Conservation (phyloP, 1,139 yeast species). For the Kodamaea derodonti region DNA sequence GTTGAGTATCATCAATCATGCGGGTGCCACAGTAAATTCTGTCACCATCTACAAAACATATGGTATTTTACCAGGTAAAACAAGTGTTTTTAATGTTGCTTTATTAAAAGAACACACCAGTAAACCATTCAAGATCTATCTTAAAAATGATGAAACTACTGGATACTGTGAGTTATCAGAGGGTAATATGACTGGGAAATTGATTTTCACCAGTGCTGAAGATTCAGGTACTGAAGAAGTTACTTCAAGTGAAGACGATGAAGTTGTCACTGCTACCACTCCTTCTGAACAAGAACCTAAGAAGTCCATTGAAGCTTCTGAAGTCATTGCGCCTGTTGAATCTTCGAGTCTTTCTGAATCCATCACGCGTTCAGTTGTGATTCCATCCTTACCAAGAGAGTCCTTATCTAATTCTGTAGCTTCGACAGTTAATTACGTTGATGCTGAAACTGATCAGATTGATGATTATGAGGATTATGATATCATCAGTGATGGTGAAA, state of each 20-base stretch:
- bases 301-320: too few relatives aligned
- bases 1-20: slow-evolving; percentile 30
- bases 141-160: slow-evolving; percentile 20
- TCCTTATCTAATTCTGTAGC: slow-evolving; percentile 10
- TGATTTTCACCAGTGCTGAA: slow-evolving; percentile 5
- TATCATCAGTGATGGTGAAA: slow-evolving; percentile 29
- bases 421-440: slow-evolving; percentile 3
- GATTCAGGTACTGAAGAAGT: slow-evolving; percentile 5
- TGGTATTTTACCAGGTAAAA: slow-evolving; percentile 30
- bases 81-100: slow-evolving; percentile 32
- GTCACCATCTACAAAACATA: slow-evolving; percentile 28
- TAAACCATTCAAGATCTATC: slow-evolving; percentile 30
- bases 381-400: slow-evolving; percentile 34
- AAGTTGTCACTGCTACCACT: background rate
- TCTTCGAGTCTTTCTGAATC: background rate
- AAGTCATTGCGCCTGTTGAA: too few relatives aligned
- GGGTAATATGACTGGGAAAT: slow-evolving; percentile 22
- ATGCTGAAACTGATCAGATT: slow-evolving; percentile 17
- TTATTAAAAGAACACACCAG: slow-evolving; percentile 32
- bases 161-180: slow-evolving; percentile 25
- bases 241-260: slow-evolving; percentile 2
- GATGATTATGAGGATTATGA: slow-evolving; percentile 23
- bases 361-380: slow-evolving; percentile 27
- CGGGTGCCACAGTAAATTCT: slow-evolving; percentile 24
- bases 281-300: background rate